Conservation (phyloP, 129 eudicot genomes). For the Lonicera japonica region DNA sequence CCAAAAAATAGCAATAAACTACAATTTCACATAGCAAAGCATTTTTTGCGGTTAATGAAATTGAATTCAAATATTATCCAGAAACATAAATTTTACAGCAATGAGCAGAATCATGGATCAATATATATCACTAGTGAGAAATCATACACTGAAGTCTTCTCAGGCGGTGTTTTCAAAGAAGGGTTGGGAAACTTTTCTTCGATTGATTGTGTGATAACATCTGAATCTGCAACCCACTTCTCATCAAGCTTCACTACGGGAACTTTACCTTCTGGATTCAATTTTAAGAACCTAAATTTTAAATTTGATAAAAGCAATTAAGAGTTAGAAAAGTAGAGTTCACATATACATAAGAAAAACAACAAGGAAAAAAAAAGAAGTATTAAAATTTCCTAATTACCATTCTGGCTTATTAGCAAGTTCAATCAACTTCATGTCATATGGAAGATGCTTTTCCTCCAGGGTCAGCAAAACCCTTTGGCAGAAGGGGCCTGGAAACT, state of each 20-base stretch:
- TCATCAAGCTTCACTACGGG: conserved; percentile 80
- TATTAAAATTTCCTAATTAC: conserved; percentile 23
- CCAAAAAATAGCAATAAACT: too few relatives aligned
- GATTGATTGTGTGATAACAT: conserved; percentile 76
- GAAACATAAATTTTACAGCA: too few relatives aligned
- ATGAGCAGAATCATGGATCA: too few relatives aligned
- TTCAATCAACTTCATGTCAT: conserved; percentile 74
- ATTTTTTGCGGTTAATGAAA: too few relatives aligned
- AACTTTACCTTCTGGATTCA: conserved; percentile 92
- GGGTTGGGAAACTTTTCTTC: conserved; percentile 90
- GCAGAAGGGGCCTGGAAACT: conserved; percentile 73
- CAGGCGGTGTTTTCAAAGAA: conserved; percentile 73
- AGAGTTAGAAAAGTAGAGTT: not conserved
- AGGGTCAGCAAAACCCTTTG: conserved; percentile 84
- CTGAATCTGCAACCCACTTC: conserved; percentile 94
- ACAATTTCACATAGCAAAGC: too few relatives aligned
- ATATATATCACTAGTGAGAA: not conserved
- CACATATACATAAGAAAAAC: not conserved
- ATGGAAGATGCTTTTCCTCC: conserved; percentile 90
- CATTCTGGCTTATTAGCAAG: conserved; percentile 82
- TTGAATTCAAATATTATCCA: too few relatives aligned
- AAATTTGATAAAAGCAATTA: not conserved
- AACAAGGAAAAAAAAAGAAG: not conserved
- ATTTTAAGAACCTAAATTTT: conserved; percentile 49
- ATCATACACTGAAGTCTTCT: conserved; percentile 80